A percentile compares a stretch with the other conserved stretches of the same genome.
Conservation (phyloP, 179 eudicot genomes). For the Beta corolliflora region DNA sequence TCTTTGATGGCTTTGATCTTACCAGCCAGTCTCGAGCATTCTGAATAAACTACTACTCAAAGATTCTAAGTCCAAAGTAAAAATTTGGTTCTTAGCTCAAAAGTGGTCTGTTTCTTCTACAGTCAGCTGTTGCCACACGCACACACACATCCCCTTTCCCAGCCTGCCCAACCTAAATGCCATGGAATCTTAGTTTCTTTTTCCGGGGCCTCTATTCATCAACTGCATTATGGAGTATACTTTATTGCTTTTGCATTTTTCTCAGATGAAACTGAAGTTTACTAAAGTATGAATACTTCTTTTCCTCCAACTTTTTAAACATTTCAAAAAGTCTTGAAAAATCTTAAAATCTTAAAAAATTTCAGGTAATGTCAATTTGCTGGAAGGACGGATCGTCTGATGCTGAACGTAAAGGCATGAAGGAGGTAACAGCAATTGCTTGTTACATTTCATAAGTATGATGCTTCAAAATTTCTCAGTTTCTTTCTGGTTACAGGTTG, state of each 20-base stretch:
- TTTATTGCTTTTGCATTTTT: no score
- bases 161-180: no score
- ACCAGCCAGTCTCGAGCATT: neutral
- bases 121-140: no score
- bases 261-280: no score
- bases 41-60: neutral
- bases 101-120: no score
- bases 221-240: no score
- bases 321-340: neutral
- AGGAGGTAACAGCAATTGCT: conserved; percentile 47
- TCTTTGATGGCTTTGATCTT: neutral
- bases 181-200: no score
- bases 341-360: neutral
- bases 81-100: no score
- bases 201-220: no score
- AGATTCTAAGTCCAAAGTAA: no score
- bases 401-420: conserved; percentile 51
- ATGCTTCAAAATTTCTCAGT: neutral
- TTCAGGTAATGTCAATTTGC: conserved; percentile 69
- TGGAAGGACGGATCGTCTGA: conserved; percentile 64
- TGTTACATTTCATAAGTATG: neutral
- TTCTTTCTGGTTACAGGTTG: conserved; percentile 44
- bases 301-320: neutral
- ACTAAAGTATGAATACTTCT: neutral
- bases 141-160: no score